Conservation (phyloP, 2,329 filamentous ascomycete genomes). For the Verticillium isaacii region DNA sequence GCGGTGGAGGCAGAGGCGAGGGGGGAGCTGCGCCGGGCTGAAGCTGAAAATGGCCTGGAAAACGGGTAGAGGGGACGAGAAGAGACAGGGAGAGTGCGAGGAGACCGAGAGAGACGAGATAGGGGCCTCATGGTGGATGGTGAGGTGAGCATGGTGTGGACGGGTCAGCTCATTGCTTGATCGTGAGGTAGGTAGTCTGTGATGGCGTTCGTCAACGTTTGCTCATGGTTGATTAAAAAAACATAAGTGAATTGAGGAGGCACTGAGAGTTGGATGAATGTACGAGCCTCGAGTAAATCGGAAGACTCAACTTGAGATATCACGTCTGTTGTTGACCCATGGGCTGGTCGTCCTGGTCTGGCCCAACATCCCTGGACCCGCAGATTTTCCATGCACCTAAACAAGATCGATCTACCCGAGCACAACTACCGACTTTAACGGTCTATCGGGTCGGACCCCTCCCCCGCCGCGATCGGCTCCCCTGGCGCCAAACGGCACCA, state of each 20-base stretch:
- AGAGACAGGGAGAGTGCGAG: background rate
- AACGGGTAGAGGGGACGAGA: background rate
- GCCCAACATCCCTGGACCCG: background rate
- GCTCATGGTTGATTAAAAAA: background rate
- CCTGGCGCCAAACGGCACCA: background rate
- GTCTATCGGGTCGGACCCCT: background rate
- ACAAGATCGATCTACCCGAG: background rate
- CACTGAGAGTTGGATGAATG: background rate
- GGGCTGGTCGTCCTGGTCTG: no score
- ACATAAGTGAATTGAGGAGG: background rate
- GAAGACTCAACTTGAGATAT: background rate
- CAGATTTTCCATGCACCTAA: background rate
- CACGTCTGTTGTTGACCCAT: background rate
- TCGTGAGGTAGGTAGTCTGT: background rate
- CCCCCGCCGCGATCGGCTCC: conserved; percentile 2
- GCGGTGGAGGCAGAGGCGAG: conserved; percentile 33
- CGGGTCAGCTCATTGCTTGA: background rate
- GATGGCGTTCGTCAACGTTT: background rate
- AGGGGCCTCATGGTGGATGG: background rate
- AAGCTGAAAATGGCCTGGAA: background rate
- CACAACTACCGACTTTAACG: background rate
- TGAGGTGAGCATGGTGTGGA: conserved; percentile 1
- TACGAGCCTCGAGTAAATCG: no score
- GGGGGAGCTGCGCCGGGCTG: conserved; percentile 2
- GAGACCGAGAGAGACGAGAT: background rate